Conservation (phyloP, 768 basidiomycete species). For the Astraeus odoratus region DNA sequence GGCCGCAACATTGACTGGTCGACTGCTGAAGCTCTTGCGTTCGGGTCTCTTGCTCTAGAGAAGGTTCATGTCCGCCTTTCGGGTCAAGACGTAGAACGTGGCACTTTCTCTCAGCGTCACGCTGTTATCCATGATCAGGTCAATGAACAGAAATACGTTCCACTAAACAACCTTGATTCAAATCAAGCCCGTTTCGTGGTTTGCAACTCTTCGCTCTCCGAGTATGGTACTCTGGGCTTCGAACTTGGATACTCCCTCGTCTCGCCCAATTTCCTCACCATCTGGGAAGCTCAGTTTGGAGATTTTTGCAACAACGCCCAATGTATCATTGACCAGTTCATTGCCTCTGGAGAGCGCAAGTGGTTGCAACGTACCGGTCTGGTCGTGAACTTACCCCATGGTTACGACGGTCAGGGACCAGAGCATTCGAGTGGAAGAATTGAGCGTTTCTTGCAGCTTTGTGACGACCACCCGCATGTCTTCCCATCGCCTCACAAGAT, state of each 20-base stretch:
- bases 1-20: slow-evolving; percentile 95
- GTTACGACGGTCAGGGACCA: slow-evolving; percentile 97
- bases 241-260: slow-evolving; percentile 98
- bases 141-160: slow-evolving; percentile 85
- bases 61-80: slow-evolving; percentile 92
- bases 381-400: slow-evolving; percentile 86
- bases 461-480: slow-evolving; percentile 90
- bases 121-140: slow-evolving; percentile 95
- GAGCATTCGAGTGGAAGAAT: slow-evolving; percentile 96
- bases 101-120: slow-evolving; percentile 98
- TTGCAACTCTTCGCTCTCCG: slow-evolving; percentile 95
- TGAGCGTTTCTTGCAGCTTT: slow-evolving; percentile 95
- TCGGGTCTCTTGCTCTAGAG: slow-evolving; percentile 89
- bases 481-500: slow-evolving; percentile 87
- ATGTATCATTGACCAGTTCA: slow-evolving; percentile 98
- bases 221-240: slow-evolving; percentile 92
- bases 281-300: slow-evolving; percentile 99
- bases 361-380: slow-evolving; percentile 94
- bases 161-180: slow-evolving; percentile 81
- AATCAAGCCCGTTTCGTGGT: slow-evolving; percentile 91
- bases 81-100: slow-evolving; percentile 97
- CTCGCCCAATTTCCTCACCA: slow-evolving; percentile 83
- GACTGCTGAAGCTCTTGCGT: slow-evolving; percentile 95
- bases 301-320: slow-evolving; percentile 98
- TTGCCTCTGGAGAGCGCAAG: slow-evolving; percentile 94